These are phyloP conservation scores for Lactarius pseudohatsudake DNA, from an alignment of 768 basidiomycete genomes.

Conservation along the genomic window DNA sequence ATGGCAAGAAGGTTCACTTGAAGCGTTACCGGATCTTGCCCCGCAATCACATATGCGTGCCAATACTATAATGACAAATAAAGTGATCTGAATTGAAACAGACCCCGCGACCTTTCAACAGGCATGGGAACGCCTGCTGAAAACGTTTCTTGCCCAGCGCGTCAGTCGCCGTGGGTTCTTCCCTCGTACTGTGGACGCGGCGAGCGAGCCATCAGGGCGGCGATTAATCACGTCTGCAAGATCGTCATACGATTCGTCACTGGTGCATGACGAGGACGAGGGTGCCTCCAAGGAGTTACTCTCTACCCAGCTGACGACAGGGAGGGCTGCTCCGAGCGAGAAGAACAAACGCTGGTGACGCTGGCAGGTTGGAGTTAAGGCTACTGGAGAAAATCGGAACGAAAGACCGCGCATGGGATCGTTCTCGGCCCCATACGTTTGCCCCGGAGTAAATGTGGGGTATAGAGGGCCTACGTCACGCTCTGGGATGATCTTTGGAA, in stretches of 20 bases:
- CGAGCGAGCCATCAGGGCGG: background rate
- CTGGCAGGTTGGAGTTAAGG: slow-evolving; percentile 20
- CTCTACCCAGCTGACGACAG: slow-evolving; percentile 15
- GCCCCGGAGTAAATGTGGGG: slow-evolving; percentile 6
- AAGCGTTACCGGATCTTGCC: background rate
- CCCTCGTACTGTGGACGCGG: background rate
- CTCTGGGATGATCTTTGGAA: slow-evolving; percentile 9
- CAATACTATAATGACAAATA: slow-evolving; percentile 9
- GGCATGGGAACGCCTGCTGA: background rate
- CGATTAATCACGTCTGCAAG: background rate
- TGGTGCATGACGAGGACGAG: slow-evolving; percentile 10
- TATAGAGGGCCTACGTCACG: background rate
- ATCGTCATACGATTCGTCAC: slow-evolving; percentile 5
- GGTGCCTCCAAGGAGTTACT: background rate
- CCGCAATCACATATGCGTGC: background rate
- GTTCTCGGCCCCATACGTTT: background rate
- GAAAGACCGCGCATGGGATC: slow-evolving; percentile 20
- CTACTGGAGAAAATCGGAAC: slow-evolving; percentile 19
- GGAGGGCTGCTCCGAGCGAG: slow-evolving; percentile 11
- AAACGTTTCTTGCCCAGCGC: slow-evolving; percentile 19
- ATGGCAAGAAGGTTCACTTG: background rate
- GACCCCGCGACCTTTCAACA: background rate
- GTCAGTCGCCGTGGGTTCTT: slow-evolving; percentile 10
- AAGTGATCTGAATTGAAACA: background rate
- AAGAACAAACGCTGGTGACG: slow-evolving; percentile 18